Percentiles rank a stretch among this genome's conserved stretches.
Evolutionary conservation across 805 yeast genomes (phyloP).

Genomic region (Wickerhamomyces kurtzmanii): DNA sequence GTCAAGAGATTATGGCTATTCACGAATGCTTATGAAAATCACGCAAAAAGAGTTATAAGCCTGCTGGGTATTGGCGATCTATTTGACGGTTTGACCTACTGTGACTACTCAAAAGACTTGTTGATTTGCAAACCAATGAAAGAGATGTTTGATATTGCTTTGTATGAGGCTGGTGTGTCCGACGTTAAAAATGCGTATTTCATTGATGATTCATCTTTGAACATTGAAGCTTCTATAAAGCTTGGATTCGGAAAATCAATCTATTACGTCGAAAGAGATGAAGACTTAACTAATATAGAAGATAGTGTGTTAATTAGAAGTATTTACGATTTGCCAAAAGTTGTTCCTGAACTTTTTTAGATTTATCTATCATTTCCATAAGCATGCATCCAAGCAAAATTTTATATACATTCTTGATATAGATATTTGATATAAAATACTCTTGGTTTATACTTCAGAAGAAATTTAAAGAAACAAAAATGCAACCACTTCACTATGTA

Average conservation of each 20-base stretch:
- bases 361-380: too few relatives aligned
- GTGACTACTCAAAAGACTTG: conserved; percentile 66
- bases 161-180: conserved; percentile 50
- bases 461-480: too few relatives aligned
- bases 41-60: conserved; percentile 72
- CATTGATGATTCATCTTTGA: conserved; percentile 80
- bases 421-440: too few relatives aligned
- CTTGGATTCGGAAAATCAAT: conserved; percentile 66
- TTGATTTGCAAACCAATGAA: conserved; percentile 87
- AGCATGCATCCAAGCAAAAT: too few relatives aligned
- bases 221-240: conserved; percentile 62
- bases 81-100: conserved; percentile 89
- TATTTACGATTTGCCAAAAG: conserved; percentile 44
- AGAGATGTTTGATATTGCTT: conserved; percentile 53
- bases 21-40: conserved; percentile 90
- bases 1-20: conserved; percentile 80
- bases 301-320: conserved; percentile 46
- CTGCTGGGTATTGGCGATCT: conserved; percentile 84
- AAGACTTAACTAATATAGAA: conserved; percentile 29
- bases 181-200: conserved; percentile 49
- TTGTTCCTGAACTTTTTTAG: conserved; percentile 40
- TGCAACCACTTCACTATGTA: too few relatives aligned
- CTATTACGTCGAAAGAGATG: conserved; percentile 67
- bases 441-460: too few relatives aligned
- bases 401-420: too few relatives aligned